phyloP scores from a whole-genome alignment of 2,329 filamentous ascomycete genomes.

The Venturia oleaginea region DNA sequence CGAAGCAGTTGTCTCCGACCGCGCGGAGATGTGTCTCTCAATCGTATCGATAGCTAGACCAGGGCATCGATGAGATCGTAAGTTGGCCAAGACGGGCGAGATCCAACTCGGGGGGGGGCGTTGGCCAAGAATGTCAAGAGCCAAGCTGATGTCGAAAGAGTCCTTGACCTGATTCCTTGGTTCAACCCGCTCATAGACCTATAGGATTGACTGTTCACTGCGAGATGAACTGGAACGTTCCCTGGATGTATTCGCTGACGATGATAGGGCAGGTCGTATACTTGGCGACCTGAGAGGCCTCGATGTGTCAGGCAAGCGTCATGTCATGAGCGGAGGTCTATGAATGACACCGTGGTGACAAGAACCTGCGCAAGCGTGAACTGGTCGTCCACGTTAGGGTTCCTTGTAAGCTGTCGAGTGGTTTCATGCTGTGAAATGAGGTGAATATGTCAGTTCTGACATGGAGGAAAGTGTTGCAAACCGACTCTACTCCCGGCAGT shows the following conservation, averaged over 20 bases:
- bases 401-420: background rate
- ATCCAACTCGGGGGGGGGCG: background rate
- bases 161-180: background rate
- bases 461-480: background rate
- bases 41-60: too few species aligned
- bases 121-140: background rate
- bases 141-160: background rate
- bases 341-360: constrained; percentile 1
- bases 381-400: background rate
- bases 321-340: constrained; percentile 1
- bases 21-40: too few species aligned
- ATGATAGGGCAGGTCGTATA: background rate
- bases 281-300: background rate
- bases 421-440: background rate
- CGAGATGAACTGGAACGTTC: background rate
- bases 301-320: background rate
- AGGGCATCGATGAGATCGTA: background rate
- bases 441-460: background rate
- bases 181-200: background rate
- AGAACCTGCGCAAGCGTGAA: background rate
- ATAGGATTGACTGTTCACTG: background rate
- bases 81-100: background rate
- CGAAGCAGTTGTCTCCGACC: too few species aligned
- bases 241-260: background rate
- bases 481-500: background rate